phyloP scores from a whole-genome alignment of 2,329 filamentous ascomycete species.

The Raffaelea arxii region DNA sequence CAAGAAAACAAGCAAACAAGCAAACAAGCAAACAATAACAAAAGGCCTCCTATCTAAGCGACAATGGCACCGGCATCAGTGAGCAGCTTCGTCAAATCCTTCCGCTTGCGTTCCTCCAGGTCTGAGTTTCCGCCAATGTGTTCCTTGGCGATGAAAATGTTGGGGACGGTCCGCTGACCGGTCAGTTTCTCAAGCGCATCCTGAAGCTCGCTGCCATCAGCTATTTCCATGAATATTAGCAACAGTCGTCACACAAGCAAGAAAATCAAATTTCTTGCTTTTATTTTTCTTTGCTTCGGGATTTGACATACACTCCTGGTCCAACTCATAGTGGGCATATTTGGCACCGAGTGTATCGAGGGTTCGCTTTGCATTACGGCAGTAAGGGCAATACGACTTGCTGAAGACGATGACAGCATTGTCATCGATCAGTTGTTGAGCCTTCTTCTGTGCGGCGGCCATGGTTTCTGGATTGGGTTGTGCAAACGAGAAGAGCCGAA shows the following conservation, averaged over 20 bases:
- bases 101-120: slow-evolving; percentile 51
- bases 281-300: not conserved
- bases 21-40: too few species aligned
- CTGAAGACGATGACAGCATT: slow-evolving; percentile 91
- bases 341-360: slow-evolving; percentile 63
- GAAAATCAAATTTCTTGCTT: not conserved
- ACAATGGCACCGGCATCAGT: slow-evolving; percentile 27
- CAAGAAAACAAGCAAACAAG: too few species aligned
- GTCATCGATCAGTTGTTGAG: slow-evolving; percentile 77
- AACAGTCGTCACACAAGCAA: not conserved
- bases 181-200: slow-evolving; percentile 70
- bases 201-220: slow-evolving; percentile 77
- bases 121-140: slow-evolving; percentile 97
- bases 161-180: slow-evolving; percentile 82
- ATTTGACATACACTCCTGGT: slow-evolving; percentile 61
- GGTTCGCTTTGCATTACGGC: slow-evolving; percentile 65
- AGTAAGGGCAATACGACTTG: slow-evolving; percentile 96
- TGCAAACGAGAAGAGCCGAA: slow-evolving; percentile 58
- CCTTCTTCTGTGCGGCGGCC: slow-evolving; percentile 75
- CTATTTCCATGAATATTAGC: slow-evolving; percentile 41
- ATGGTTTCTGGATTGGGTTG: slow-evolving; percentile 52
- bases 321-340: slow-evolving; percentile 70
- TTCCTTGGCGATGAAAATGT: slow-evolving; percentile 84
- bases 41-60: slow-evolving; percentile 1
- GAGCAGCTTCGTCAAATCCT: slow-evolving; percentile 46